Evolutionary conservation across 2,329 filamentous ascomycete species (phyloP), one percentile per base, ranked within the genome.

Genomic region (Myriosclerotinia scirpicola): DNA sequence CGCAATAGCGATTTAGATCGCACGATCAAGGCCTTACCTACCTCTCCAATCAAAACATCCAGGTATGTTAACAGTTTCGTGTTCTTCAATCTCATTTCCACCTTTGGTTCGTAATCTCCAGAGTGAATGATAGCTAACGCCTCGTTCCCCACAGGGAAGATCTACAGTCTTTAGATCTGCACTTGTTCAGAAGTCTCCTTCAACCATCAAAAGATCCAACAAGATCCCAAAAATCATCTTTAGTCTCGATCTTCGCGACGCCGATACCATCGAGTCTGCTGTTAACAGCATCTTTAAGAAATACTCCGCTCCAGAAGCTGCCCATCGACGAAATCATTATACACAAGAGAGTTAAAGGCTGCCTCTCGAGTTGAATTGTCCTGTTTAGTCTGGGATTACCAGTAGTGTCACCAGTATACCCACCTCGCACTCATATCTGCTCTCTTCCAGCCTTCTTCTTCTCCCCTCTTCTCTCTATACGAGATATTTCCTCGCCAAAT

Each of bases 231-330:
- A 90, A 56, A 86, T 86, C 58, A 93, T 92, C 82, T 91, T 90
- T 83, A 89, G 89, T 80, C 89, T 92, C 54, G 90, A 93, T 73
- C 89, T 93, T 42, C 88, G 90, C 74, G 88, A 92, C 72, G 87
- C 85, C 12, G 83, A 82, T 54, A 88, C 87, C 70, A 90, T 92
- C 78, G 85, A 87, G 73, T 85, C 87, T 64, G 88, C 89, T 30
- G 87, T 93, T 64, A 82, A 86, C 70, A 83, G 86, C 67, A 85
- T 91, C 52, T 84, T 87, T 54, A 81, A 86, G 68, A 81, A 87
- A 69, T 90, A 88, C 73, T 90, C 90, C 64, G 81, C 84, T 15
- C 85, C 91, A 15, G 88, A 93, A 44, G 17, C 42, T 15, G 15
- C 30, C 30, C 30, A 34, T 6, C 30, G 30, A 34, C 30, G 5